Percentiles rank a stretch among this genome's conserved stretches.
Evolutionary conservation across 176 grass and related monocot genomes (phyloP).

Genomic region (Alloteropsis semialata): DNA sequence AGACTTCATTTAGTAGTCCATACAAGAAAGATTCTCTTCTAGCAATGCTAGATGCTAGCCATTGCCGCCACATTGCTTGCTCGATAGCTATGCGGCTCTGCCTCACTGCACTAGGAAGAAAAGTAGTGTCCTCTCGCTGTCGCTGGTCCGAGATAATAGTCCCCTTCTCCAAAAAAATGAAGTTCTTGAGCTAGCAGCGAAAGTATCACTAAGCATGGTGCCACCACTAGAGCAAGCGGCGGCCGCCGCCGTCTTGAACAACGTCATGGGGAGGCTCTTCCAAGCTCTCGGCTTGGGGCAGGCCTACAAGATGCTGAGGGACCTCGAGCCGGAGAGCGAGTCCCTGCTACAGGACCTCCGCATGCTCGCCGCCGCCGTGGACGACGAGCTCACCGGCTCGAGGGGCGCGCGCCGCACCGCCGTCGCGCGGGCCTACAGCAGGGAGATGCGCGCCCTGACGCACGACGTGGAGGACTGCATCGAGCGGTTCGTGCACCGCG

Average conservation of each 20-base stretch:
- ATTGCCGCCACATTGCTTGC: too few species aligned
- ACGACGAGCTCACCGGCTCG: background rate
- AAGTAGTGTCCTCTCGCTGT: too few species aligned
- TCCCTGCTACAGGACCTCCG: background rate
- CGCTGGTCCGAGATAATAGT: too few species aligned
- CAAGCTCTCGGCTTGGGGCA: background rate
- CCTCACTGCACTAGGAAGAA: too few species aligned
- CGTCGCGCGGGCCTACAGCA: background rate
- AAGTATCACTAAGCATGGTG: too few species aligned
- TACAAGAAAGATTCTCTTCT: too few species aligned
- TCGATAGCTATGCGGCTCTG: too few species aligned
- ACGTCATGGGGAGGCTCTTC: background rate
- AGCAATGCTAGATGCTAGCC: too few species aligned
- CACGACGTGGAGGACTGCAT: constrained; percentile 27
- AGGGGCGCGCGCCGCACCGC: background rate
- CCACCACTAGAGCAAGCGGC: background rate
- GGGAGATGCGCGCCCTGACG: background rate
- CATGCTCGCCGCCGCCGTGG: background rate
- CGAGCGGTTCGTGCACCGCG: constrained; percentile 11
- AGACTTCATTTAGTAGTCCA: too few species aligned
- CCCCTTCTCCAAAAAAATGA: too few species aligned
- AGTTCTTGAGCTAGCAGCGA: too few species aligned
- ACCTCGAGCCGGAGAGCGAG: background rate
- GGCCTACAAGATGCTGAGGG: background rate
- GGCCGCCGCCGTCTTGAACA: background rate